phyloP scores from a whole-genome alignment of 495 filamentous ascomycete genomes.

The Geoglossum glabrum region DNA sequence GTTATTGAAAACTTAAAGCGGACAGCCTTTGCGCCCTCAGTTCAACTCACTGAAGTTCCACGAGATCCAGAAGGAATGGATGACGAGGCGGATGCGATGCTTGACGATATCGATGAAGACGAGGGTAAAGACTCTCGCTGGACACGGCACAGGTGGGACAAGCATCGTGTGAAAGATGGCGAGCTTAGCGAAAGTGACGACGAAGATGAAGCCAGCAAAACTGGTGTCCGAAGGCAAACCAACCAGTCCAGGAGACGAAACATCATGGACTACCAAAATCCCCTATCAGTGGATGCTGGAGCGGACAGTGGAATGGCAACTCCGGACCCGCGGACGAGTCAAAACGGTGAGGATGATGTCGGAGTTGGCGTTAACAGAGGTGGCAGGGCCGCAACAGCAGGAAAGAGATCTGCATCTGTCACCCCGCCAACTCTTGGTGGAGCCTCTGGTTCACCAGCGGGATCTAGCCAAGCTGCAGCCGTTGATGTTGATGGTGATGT shows the following conservation, averaged over 20 bases:
- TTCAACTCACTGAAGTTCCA: conserved; percentile 91
- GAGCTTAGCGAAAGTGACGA: conserved; percentile 76
- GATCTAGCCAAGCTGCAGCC: background rate
- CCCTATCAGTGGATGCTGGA: background rate
- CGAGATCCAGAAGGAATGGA: conserved; percentile 49
- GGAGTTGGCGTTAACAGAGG: background rate
- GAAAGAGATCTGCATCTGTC: background rate
- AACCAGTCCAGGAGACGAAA: conserved; percentile 34
- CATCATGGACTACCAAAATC: conserved; percentile 7
- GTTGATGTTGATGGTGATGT: conserved; percentile 2
- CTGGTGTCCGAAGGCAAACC: conserved; percentile 47
- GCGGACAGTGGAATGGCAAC: conserved; percentile 6
- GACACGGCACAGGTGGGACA: conserved; percentile 70
- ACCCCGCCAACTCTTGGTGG: background rate
- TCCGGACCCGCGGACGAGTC: background rate
- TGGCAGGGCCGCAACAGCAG: background rate
- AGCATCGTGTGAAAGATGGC: conserved; percentile 47
- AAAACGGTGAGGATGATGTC: background rate
- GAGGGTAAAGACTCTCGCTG: conserved; percentile 68
- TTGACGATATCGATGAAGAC: conserved; percentile 81
- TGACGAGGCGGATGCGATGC: conserved; percentile 72
- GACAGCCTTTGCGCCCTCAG: conserved; percentile 73
- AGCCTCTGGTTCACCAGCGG: background rate
- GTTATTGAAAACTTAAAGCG: conserved; percentile 86
- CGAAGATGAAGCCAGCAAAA: conserved; percentile 57